phyloP scores from a whole-genome alignment of 208 protist genomes.

The Herpetomonas samuelpessoai region DNA sequence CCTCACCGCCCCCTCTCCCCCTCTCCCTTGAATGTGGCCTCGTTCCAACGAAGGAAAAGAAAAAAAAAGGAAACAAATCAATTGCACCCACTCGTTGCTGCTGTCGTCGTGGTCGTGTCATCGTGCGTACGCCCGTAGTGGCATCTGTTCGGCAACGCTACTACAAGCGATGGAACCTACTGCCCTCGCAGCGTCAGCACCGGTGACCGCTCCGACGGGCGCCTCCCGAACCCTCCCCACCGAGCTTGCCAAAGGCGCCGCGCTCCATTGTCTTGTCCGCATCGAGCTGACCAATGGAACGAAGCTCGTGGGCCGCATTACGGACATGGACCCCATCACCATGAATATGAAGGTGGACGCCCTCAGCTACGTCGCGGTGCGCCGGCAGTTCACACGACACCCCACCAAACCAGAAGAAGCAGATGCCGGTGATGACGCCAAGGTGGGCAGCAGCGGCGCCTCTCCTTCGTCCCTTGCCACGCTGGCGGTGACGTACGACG shows the following conservation, averaged over 20 bases:
- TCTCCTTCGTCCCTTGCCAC: neutral
- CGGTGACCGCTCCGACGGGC: neutral
- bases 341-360: constrained; percentile 81
- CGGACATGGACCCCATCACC: constrained; percentile 66
- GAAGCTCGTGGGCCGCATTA: constrained; percentile 53
- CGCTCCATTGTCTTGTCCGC: constrained; percentile 50
- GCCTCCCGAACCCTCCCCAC: constrained; percentile 37
- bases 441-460: neutral
- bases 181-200: neutral
- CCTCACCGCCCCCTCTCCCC: too few relatives aligned
- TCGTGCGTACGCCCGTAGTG: too few relatives aligned
- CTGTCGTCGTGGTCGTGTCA: too few relatives aligned
- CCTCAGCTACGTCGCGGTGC: constrained; percentile 52
- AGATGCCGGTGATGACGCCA: constrained; percentile 4
- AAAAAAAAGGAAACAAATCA: too few relatives aligned
- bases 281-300: constrained; percentile 76
- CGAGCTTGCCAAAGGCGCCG: constrained; percentile 41
- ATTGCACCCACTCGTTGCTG: too few relatives aligned
- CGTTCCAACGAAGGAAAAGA: too few relatives aligned
- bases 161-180: neutral
- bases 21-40: too few relatives aligned
- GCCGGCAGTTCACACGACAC: constrained; percentile 6
- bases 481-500: neutral
- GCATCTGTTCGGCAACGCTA: too few relatives aligned
- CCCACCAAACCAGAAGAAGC: neutral